Evolutionary conservation across 1,284 basidiomycete species (phyloP), one percentile per base, ranked within the genome.

Genomic region (Puccinia novopanici): DNA sequence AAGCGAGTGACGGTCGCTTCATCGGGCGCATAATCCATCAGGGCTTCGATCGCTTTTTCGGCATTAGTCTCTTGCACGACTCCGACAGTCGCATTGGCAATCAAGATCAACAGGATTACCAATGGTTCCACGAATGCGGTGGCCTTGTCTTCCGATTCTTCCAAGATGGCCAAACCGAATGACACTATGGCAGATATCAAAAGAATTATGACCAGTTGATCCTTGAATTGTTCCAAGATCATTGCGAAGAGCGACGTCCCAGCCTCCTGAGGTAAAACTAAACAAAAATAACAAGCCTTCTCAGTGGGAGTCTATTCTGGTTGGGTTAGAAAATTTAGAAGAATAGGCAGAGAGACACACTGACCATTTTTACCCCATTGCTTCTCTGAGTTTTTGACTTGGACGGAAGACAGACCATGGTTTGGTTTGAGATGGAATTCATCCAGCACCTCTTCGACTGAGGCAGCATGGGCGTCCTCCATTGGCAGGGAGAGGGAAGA

Each of bases 141-240:
- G 80, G 86, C 84, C 85, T 87, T 88, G 82, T 91, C 90, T 24
- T 89, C 89, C 0, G 89, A 87, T 63, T 91, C 89, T 85, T 98
- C 95, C 81, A 97, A 88, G 54, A 95, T 87, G 12, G 95, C 95
- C 45, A 98, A 89, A 15, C 94, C 88, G 85, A 97, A 95, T 1
- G 94, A 97, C 82, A 97, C 89, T 71, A 93, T 90, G 19, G 95
- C 95, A 8, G 94, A 96, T 2, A 90, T 93, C 61, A 98, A 91
- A 37, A 98, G 89, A 85, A 98, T 97, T 82, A 98, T 90, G 65
- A 85, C 95, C 34, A 98, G 90, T 87, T 95, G 93, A 87, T 98
- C 95, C 88, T 97, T 92, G 89, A 99, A 99, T 87, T 99, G 96
- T 83, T 96, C 95, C 27, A 99, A 89, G 82, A 99, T 93, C 82